Evolutionary conservation across 1,139 yeast genomes (phyloP), one percentile per base, ranked within the genome.

Genomic region (Scheffersomyces segobiensis): DNA sequence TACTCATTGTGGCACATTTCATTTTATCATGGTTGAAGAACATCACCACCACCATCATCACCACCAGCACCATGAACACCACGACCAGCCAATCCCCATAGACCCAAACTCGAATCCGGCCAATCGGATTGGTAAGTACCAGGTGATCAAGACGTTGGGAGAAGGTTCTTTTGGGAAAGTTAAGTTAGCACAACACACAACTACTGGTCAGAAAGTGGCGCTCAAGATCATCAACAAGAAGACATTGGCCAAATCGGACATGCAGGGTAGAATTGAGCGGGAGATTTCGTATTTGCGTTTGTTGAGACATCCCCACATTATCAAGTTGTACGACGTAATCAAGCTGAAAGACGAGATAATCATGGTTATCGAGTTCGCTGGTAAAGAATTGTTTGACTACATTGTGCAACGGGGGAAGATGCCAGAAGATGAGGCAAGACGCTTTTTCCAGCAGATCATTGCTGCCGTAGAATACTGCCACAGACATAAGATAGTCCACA

Each of bases 141-240:
- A 93, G 72, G 89, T 96, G 59, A 90, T 95, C 67, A 92, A 93
- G 73, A 93, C 98, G 3, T 80, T 95, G 32, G 99, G 99, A 42
- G 98, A 95, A 73, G 99, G 99, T 24, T 93, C 98, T 0, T 95
- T 95, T 71, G 99, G 99, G 67, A 95, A 95, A 72, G 99, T 95
- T 65, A 95, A 95, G 71, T 81, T 95, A 68, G 99, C 99, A 1
- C 93, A 92, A 71, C 98, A 95, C 73, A 80, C 91, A 66, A 89
- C 91, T 17, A 95, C 98, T 1, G 97, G 97, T 47, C 97, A 95
- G 69, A 84, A 89, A 64, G 99, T 95, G 21, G 99, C 99, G 3
- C 81, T 95, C 63, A 95, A 95, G 75, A 95, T 95, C 73, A 95
- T 95, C 78, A 93, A 95, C 74, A 82, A 97, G 63, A 93, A 93